These are phyloP conservation scores for Gossypium davidsonii DNA, from an alignment of 441 rosid species.

Conservation along the genomic window DNA sequence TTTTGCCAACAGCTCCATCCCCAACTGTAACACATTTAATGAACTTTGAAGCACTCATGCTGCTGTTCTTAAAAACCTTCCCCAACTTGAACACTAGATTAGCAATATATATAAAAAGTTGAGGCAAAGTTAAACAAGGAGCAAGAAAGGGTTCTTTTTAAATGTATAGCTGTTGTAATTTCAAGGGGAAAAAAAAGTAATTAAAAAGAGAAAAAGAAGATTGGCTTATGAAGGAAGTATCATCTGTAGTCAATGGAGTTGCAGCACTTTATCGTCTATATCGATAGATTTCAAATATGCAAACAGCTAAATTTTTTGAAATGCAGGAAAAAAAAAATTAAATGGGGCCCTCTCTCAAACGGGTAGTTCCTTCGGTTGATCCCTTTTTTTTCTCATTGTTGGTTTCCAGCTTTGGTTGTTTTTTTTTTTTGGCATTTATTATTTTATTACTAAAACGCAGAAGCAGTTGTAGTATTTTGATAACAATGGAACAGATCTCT, in stretches of 20 bases:
- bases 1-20: conserved; percentile 98
- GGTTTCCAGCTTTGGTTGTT: conserved; percentile 6
- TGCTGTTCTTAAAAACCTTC: conserved; percentile 20
- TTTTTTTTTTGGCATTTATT: background rate
- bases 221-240: background rate
- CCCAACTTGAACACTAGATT: conserved; percentile 15
- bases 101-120: conserved; percentile 12
- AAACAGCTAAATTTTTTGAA: conserved; percentile 23
- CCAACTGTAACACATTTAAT: conserved; percentile 97
- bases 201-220: background rate
- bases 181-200: background rate
- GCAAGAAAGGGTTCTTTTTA: conserved; percentile 12
- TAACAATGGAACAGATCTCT: no score
- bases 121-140: conserved; percentile 8
- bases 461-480: no score
- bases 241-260: conserved; percentile 36
- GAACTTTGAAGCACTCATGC: conserved; percentile 87
- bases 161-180: background rate
- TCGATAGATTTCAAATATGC: conserved; percentile 48
- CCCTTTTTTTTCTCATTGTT: background rate
- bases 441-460: background rate
- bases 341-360: conserved; percentile 41
- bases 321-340: conserved; percentile 11
- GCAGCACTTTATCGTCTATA: conserved; percentile 45
- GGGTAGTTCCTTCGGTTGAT: conserved; percentile 8